Percentiles rank a stretch among this genome's conserved stretches.
Conservation (phyloP, 2,329 filamentous ascomycete genomes). For the Paecilomyces variotii region DNA sequence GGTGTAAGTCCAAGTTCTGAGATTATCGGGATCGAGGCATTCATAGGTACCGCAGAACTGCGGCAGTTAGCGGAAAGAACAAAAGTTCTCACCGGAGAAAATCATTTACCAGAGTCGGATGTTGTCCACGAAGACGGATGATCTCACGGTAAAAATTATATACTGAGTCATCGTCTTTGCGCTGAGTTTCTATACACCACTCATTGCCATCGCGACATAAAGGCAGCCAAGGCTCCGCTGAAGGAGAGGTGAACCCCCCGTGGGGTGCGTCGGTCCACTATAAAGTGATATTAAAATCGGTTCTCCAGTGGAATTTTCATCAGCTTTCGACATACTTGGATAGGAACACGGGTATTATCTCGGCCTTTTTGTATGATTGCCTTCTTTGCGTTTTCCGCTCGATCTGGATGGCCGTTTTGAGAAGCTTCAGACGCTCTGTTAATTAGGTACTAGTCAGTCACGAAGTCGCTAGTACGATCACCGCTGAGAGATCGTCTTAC, state of each 20-base stretch:
- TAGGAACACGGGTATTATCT: conserved; percentile 22
- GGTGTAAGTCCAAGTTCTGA: conserved; percentile 6
- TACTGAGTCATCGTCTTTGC: conserved; percentile 32
- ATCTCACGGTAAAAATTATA: conserved; percentile 51
- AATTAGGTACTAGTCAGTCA: not conserved
- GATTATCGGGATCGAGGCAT: conserved; percentile 8
- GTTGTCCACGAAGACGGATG: conserved; percentile 47
- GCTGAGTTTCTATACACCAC: conserved; percentile 47
- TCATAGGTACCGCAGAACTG: conserved; percentile 10
- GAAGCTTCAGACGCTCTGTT: conserved; percentile 12
- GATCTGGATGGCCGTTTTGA: conserved; percentile 10
- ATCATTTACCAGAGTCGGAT: conserved; percentile 17
- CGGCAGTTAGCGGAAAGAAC: not conserved
- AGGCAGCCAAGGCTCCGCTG: conserved; percentile 54
- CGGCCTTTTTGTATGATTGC: conserved; percentile 21
- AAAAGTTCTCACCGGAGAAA: not conserved
- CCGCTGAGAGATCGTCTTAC: conserved; percentile 4
- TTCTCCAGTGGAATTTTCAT: not conserved
- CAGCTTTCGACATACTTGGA: conserved; percentile 8
- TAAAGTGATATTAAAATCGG: not conserved
- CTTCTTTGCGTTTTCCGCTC: conserved; percentile 15
- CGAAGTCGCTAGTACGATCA: not conserved
- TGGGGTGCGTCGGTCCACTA: conserved; percentile 11
- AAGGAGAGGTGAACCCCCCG: conserved; percentile 9
- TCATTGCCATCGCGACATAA: conserved; percentile 50